Conservation (phyloP, 2,329 filamentous ascomycete species). For the Tolypocladium album region DNA sequence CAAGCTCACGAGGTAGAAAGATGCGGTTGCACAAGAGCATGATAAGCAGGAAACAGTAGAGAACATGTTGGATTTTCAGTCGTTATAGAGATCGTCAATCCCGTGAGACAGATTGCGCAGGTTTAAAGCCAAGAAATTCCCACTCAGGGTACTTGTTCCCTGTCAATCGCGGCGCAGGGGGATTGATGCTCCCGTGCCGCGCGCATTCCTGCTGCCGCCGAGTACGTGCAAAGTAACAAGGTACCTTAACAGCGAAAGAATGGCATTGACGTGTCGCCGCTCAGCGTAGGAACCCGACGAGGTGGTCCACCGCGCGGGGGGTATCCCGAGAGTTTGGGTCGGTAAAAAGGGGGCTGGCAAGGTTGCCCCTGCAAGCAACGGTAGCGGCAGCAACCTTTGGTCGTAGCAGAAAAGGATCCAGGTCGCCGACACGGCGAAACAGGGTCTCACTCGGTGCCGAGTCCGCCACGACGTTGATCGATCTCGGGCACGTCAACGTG, state of each 20-base stretch:
- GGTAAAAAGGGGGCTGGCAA: constrained; percentile 20
- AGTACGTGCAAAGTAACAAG: too few relatives aligned
- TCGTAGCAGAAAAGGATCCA: neutral
- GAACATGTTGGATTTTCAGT: neutral
- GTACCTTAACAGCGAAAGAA: neutral
- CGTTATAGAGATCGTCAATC: neutral
- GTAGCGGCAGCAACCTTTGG: neutral
- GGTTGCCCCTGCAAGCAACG: constrained; percentile 12
- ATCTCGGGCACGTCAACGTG: neutral
- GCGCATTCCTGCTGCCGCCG: neutral
- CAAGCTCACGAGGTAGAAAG: neutral
- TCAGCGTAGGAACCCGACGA: constrained; percentile 11
- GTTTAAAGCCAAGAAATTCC: neutral
- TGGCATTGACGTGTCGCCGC: neutral
- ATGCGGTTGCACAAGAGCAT: neutral
- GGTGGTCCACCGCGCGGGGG: constrained; percentile 13
- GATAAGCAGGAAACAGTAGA: neutral
- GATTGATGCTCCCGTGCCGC: neutral
- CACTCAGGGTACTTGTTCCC: neutral
- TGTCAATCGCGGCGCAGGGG: neutral
- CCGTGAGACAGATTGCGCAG: neutral
- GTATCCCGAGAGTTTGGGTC: constrained; percentile 22
- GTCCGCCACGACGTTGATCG: neutral
- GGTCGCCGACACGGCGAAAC: neutral
- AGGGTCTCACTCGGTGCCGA: neutral